These are phyloP conservation scores for Cardamine chenopodiifolia DNA, from an alignment of 345 rosid genomes.

Conservation along the genomic window DNA sequence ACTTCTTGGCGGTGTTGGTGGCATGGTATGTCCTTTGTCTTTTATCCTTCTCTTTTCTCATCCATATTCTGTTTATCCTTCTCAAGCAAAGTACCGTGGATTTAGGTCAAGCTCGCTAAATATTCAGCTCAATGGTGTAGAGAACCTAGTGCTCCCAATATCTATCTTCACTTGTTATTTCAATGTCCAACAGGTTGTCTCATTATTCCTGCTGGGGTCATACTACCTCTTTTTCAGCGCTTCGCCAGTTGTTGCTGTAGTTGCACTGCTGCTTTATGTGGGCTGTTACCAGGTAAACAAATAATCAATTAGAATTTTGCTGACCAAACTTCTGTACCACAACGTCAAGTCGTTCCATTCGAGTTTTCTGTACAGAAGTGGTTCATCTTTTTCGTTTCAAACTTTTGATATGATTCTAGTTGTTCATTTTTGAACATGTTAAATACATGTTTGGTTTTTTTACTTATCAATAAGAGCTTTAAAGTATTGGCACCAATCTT, in stretches of 20 bases:
- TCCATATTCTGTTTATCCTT: background rate
- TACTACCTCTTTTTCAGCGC: slow-evolving; percentile 78
- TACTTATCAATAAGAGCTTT: background rate
- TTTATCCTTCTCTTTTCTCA: slow-evolving; percentile 8
- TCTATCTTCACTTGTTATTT: slow-evolving; percentile 16
- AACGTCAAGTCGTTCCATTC: slow-evolving; percentile 9
- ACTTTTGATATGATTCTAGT: slow-evolving; percentile 17
- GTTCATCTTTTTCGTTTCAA: background rate
- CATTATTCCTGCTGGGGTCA: slow-evolving; percentile 87
- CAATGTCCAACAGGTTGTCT: slow-evolving; percentile 58
- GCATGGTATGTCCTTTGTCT: slow-evolving; percentile 60
- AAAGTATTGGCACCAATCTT: slow-evolving; percentile 34
- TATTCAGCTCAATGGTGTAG: background rate
- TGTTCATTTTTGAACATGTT: background rate
- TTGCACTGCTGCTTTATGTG: slow-evolving; percentile 79
- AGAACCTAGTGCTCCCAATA: slow-evolving; percentile 7
- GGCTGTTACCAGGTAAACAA: slow-evolving; percentile 94
- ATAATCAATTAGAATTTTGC: slow-evolving; percentile 16
- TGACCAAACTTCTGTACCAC: slow-evolving; percentile 10
- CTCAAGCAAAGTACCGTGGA: background rate
- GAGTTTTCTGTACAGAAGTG: background rate
- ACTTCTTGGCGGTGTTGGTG: slow-evolving; percentile 87
- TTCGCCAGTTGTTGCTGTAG: slow-evolving; percentile 69
- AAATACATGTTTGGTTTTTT: slow-evolving; percentile 5
- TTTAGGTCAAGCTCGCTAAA: slow-evolving; percentile 1